Evolutionary conservation across 1,284 basidiomycete species (phyloP), one percentile per base, ranked within the genome.

Genomic region (Mycosarcoma maydis): DNA sequence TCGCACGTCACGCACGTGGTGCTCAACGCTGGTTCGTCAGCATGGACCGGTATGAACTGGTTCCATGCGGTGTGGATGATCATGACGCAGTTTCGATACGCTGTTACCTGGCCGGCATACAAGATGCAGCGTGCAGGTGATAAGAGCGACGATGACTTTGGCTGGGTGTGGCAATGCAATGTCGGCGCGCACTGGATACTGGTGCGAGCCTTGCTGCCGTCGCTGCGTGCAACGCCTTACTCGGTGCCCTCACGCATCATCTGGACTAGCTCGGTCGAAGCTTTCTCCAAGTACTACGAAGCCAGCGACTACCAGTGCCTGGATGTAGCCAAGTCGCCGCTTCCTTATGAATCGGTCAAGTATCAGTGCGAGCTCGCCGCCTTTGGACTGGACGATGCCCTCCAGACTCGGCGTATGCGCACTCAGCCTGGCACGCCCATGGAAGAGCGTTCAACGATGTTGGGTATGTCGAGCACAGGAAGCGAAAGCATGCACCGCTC

Each of bases 161-260:
- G 81, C 20, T 82, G 80, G 81, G 81, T 82, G 6, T 82, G 81
- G 80, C 77, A 81, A 39, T 70, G 72, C 60, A 82, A 82, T 45
- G 71, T 77, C 17, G 80, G 77, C 17, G 76, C 73, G 6, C 81
- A 82, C 50, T 82, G 74, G 66, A 60, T 81, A 20, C 47, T 82
- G 16, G 80, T 75, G 19, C 68, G 71, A 27, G 73, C 69, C 6
- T 62, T 81, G 23, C 65, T 76, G 14, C 75, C 76, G 0, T 53
- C 67, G 9, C 33, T 81, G 42, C 53, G 75, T 6, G 57, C 66
- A 0, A 75, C 77, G 4, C 80, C 80, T 3, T 81, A 80, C 45
- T 57, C 62, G 4, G 49, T 41, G 13, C 73, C 76, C 1, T 74
- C 78, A 17, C 73, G 80, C 32, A 72, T 82, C 50, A 71, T 82